Evolutionary conservation across 306 rosid species (phyloP), one percentile per base, ranked within the genome.

Genomic region (Lathyrus oleraceus): DNA sequence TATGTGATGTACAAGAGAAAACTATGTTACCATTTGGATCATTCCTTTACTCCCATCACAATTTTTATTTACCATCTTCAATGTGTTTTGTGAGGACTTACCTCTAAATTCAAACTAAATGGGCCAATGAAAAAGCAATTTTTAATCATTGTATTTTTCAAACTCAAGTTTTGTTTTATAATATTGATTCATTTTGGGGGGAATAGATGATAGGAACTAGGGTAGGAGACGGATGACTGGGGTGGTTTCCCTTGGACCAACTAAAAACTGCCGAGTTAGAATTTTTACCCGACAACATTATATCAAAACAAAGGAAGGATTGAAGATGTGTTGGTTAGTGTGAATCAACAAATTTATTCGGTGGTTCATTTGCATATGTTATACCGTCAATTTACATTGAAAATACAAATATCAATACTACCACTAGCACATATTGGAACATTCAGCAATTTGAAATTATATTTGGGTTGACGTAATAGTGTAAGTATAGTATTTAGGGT

Each of bases 271-370:
- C 97, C 60, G 89, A 96, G 61, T 84, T 85, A 11, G 97, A 88
- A 27, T 88, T 94, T 72, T 94, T 91, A 80, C 67, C 88, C 1
- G 96, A 91, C 58, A 85, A 84, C 83, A 87, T 91, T 54, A 97
- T 94, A 11, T 89, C 96, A n/a, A 97, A 94, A 79, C 60, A 78
- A 61, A 81, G 96, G 96, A 17, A 76, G 23, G 76, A 81, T 91
- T 71, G 91, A 83, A 4, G 96, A 86, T 38, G 71, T 65, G 61
- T 76, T 70, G 78, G 64, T 94, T 71, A 95, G 96, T 44, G 89
- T 91, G 39, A 94, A 94, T 94, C 84, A 91, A 87, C 25, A 23
- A 23, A 23, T 23, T 23, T 23, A 3, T 23, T 23, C 2, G 25
- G 25, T n/a, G n/a, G n/a, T n/a, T n/a, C n/a, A n/a, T n/a, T n/a